Evolutionary conservation across 257 asterid species (phyloP).

Genomic region (Capsicum baccatum): DNA sequence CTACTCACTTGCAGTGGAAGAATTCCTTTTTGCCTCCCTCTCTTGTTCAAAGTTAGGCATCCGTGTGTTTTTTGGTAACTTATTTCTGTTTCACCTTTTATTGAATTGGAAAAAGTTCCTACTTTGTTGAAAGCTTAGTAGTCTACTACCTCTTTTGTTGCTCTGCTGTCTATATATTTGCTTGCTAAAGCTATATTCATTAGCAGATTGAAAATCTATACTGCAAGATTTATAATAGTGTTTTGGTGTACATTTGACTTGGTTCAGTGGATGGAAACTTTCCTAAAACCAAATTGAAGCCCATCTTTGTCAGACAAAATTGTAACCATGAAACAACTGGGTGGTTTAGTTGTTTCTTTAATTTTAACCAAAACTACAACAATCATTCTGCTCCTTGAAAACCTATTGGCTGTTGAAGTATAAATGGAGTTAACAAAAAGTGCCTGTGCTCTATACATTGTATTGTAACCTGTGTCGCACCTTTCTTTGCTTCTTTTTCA

Average conservation of each 20-base stretch:
- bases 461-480: neutral
- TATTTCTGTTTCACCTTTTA: conserved; percentile 17
- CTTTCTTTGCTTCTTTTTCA: conserved; percentile 13
- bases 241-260: conserved; percentile 10
- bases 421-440: neutral
- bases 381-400: neutral
- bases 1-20: neutral
- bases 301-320: neutral
- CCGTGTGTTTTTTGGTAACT: neutral
- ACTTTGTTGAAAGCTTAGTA: neutral
- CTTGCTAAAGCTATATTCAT: neutral
- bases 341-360: neutral
- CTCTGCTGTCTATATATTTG: neutral
- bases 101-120: neutral
- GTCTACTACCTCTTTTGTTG: neutral
- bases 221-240: neutral
- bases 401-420: conserved; percentile 12
- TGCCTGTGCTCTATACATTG: neutral
- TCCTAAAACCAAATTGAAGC: conserved; percentile 12
- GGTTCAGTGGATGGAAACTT: conserved; percentile 13
- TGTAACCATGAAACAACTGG: neutral
- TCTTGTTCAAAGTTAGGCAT: conserved; percentile 12
- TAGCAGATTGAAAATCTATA: neutral
- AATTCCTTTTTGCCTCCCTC: neutral
- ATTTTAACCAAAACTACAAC: conserved; percentile 13